phyloP scores from a whole-genome alignment of 768 basidiomycete genomes.

The Auriculariales sp. region DNA sequence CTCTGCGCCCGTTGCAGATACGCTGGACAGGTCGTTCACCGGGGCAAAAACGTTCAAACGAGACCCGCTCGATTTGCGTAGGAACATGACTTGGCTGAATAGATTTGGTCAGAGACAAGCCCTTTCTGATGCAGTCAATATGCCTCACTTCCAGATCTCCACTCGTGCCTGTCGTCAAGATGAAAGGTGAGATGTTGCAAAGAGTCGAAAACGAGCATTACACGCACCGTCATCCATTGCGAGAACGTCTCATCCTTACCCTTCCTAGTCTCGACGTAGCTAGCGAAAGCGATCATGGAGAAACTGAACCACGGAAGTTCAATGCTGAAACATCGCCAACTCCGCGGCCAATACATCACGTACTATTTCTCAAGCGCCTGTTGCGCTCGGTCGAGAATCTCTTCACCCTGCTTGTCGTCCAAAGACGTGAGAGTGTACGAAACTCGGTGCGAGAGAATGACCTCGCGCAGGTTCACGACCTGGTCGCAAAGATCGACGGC shows the following conservation, averaged over 20 bases:
- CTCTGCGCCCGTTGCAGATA: slow-evolving; percentile 47
- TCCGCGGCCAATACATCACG: no score
- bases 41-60: slow-evolving; percentile 84
- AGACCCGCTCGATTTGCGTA: slow-evolving; percentile 70
- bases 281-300: slow-evolving; percentile 88
- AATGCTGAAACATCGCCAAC: no score
- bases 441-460: slow-evolving; percentile 68
- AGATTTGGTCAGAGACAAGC: background rate
- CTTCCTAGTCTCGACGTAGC: slow-evolving; percentile 55
- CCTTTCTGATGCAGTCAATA: background rate
- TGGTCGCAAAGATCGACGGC: slow-evolving; percentile 84
- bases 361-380: slow-evolving; percentile 83
- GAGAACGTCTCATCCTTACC: slow-evolving; percentile 58
- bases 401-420: slow-evolving; percentile 36
- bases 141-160: slow-evolving; percentile 86
- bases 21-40: slow-evolving; percentile 68
- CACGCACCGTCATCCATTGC: slow-evolving; percentile 72
- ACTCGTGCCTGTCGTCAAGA: slow-evolving; percentile 39
- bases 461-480: slow-evolving; percentile 82
- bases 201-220: background rate
- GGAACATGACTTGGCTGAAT: slow-evolving; percentile 67
- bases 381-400: slow-evolving; percentile 46
- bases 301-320: slow-evolving; percentile 51
- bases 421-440: slow-evolving; percentile 74
- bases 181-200: background rate